Percentiles rank a stretch among this genome's conserved stretches.
These are phyloP conservation scores for Beauveria asiatica DNA, from an alignment of 2,329 filamentous ascomycete genomes.

Conservation along the genomic window DNA sequence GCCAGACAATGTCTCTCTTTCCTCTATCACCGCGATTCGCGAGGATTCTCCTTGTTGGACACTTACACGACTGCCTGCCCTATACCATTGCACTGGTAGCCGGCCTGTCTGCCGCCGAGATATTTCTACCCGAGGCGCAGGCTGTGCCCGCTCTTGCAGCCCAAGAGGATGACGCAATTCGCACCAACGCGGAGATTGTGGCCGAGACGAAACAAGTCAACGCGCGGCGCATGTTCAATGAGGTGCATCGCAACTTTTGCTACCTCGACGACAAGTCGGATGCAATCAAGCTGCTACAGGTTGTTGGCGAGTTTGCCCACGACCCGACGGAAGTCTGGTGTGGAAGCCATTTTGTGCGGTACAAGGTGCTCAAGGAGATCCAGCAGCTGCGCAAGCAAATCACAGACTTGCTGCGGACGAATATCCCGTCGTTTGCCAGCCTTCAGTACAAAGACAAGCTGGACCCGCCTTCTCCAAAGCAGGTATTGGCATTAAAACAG, in stretches of 20 bases:
- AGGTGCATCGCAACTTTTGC: conserved; percentile 70
- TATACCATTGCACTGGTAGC: conserved; percentile 86
- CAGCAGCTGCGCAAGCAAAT: conserved; percentile 77
- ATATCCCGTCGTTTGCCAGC: conserved; percentile 58
- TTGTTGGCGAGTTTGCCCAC: conserved; percentile 78
- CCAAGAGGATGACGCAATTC: conserved; percentile 38
- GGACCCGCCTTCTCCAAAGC: conserved; percentile 52
- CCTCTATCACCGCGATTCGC: conserved; percentile 85
- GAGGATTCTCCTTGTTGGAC: conserved; percentile 82
- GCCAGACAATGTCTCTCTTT: conserved; percentile 77
- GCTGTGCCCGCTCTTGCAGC: conserved; percentile 51
- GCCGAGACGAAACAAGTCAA: conserved; percentile 63
- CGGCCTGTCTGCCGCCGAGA: conserved; percentile 75
- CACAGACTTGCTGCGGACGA: conserved; percentile 66
- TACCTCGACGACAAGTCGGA: conserved; percentile 77
- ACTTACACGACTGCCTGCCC: conserved; percentile 71
- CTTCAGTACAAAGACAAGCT: conserved; percentile 48
- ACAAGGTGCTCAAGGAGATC: conserved; percentile 81
- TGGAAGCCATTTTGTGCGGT: conserved; percentile 72
- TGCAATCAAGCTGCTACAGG: conserved; percentile 82
- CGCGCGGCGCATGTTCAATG: conserved; percentile 53
- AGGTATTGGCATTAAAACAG: conserved; percentile 75
- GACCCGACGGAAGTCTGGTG: conserved; percentile 68
- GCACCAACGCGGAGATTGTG: conserved; percentile 59
- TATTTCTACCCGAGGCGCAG: conserved; percentile 78